Evolutionary conservation across 176 grass and related monocot species (phyloP), one percentile per base, ranked within the genome.

Genomic region (Phyllostachys edulis): DNA sequence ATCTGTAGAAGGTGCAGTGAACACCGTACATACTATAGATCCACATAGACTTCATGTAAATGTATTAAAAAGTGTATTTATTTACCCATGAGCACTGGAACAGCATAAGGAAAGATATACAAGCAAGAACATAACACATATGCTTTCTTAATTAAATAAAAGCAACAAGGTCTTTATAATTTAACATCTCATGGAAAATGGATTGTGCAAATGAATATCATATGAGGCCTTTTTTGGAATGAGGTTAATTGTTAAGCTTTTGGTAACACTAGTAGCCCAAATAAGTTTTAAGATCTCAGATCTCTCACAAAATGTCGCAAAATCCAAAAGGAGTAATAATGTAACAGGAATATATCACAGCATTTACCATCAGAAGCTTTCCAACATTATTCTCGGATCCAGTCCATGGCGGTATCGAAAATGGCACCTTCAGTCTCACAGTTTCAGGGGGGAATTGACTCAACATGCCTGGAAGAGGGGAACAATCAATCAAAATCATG

Each of bases 341-440:
- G 62, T 16, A 82, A 62, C 20, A 87, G 18, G 41, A 60, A 86
- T 45, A 71, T 50, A 77, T 72, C 68, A 86, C 59, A 71, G 32
- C 12, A 70, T 73, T 73, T 93, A 99, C 96, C 96, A 96, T 99
- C 78, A 99, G 87, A 88, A 99, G 88, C 80, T 96, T 99, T 79
- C 91, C 96, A 79, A 94, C 76, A 71, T 87, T 89, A 77, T 99
- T 88, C 77, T 99, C 93, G 13, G 93, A 96, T 87, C 84, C 79
- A 40, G 39, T 85, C 96, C 93, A 99, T 85, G 96, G 93, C 71
- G 81, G 85, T 80, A 88, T 71, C 6, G 64, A 87, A 90, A 99
- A 96, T 75, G 93, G 93, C 26, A 74, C 82, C 84, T 92, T 96
- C 73, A 99, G 55, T 77, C 73, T 78, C 56, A 99, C 87, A 1